Conservation (phyloP, 2,329 filamentous ascomycete species). For the Aspergillus ruber region DNA sequence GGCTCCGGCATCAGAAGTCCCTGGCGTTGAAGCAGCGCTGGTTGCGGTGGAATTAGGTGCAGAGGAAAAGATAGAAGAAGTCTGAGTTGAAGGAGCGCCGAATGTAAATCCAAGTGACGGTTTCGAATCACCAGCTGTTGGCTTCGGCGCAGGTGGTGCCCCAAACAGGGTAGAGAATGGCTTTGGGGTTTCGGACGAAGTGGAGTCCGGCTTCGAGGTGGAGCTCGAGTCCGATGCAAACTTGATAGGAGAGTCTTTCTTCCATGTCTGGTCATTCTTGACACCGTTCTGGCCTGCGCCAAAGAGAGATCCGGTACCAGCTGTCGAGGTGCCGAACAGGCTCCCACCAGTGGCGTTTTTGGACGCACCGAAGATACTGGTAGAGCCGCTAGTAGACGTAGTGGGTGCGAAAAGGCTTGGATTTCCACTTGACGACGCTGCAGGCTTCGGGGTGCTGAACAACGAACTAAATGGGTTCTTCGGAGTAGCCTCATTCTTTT, state of each 20-base stretch:
- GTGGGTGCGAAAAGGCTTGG: slow-evolving; percentile 16
- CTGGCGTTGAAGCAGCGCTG: slow-evolving; percentile 43
- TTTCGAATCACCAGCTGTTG: slow-evolving; percentile 11
- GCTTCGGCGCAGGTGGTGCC: slow-evolving; percentile 13
- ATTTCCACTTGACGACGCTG: slow-evolving; percentile 19
- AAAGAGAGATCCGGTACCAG: slow-evolving; percentile 13
- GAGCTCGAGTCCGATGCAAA: slow-evolving; percentile 29
- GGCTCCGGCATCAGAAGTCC: slow-evolving; percentile 39
- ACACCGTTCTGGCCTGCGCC: slow-evolving; percentile 3
- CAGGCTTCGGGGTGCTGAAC: slow-evolving; percentile 19
- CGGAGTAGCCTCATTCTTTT: slow-evolving; percentile 11
- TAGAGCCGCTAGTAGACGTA: slow-evolving; percentile 5
- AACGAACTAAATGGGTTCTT: slow-evolving; percentile 14
- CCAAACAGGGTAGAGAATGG: slow-evolving; percentile 27
- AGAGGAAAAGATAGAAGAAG: slow-evolving; percentile 21
- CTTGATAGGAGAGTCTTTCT: slow-evolving; percentile 42
- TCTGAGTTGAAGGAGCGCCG: slow-evolving; percentile 22
- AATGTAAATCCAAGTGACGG: slow-evolving; percentile 35
- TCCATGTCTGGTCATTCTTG: slow-evolving; percentile 43
- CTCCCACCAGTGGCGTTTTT: slow-evolving; percentile 13
- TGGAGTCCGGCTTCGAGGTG: too few species aligned
- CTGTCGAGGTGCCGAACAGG: slow-evolving; percentile 20
- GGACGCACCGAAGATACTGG: slow-evolving; percentile 13
- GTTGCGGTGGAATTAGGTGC: slow-evolving; percentile 29
- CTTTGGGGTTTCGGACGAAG: slow-evolving; percentile 11